phyloP scores from a whole-genome alignment of 768 basidiomycete species.

The Suillus subaureus region DNA sequence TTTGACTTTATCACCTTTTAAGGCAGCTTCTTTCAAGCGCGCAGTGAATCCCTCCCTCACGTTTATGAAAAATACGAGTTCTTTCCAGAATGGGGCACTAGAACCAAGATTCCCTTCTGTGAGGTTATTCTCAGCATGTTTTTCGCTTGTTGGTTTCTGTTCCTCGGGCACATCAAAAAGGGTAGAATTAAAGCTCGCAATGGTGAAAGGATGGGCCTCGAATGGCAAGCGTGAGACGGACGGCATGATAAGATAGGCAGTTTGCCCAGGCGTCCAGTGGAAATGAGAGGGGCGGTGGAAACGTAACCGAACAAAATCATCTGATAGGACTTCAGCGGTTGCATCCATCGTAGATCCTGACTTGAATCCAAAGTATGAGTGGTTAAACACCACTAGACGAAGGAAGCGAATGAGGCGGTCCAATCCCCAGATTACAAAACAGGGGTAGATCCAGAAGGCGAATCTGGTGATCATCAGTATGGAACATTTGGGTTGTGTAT shows the following conservation, averaged over 20 bases:
- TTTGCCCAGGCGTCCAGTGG: slow-evolving; percentile 53
- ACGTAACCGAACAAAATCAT: slow-evolving; percentile 45
- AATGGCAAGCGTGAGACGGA: slow-evolving; percentile 41
- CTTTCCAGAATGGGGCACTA: slow-evolving; percentile 27
- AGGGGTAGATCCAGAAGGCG: slow-evolving; percentile 45
- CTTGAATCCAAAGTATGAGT: slow-evolving; percentile 34
- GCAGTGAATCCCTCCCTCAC: slow-evolving; percentile 59
- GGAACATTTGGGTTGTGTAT: not conserved
- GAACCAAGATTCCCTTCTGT: slow-evolving; percentile 6
- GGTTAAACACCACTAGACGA: slow-evolving; percentile 45
- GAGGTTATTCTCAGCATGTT: not conserved
- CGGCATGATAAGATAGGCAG: slow-evolving; percentile 52
- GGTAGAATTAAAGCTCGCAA: slow-evolving; percentile 39
- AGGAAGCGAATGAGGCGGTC: slow-evolving; percentile 49
- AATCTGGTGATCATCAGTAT: slow-evolving; percentile 13
- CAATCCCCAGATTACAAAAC: slow-evolving; percentile 53
- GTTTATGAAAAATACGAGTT: slow-evolving; percentile 56
- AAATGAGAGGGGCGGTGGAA: slow-evolving; percentile 46
- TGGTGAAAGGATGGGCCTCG: slow-evolving; percentile 61
- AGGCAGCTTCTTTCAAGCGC: slow-evolving; percentile 37
- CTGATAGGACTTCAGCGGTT: slow-evolving; percentile 43
- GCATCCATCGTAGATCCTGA: slow-evolving; percentile 33
- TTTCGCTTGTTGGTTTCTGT: slow-evolving; percentile 11
- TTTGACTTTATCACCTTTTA: slow-evolving; percentile 32
- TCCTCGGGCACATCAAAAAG: slow-evolving; percentile 3